Evolutionary conservation across 441 rosid species (phyloP), one percentile per base, ranked within the genome.

Genomic region (Erodium chrysanthum): DNA sequence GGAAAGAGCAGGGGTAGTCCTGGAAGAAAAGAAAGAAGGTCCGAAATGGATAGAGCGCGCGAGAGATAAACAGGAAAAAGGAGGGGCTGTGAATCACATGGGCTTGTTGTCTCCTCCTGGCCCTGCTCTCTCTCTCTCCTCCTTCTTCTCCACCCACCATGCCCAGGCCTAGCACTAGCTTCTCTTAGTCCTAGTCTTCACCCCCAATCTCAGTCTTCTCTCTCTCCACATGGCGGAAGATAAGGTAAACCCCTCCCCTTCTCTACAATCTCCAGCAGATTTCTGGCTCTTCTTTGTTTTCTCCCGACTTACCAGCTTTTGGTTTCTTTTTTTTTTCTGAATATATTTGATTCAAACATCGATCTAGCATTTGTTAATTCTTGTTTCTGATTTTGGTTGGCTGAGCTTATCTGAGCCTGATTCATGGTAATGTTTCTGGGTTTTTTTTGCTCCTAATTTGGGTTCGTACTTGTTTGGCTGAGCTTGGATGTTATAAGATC

Each of bases 1-100:
- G 7, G 7, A 48, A 48, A 48, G 1, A n/a, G 17, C 18, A 48
- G 56, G 56, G 56, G 56, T 20, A 48, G 15, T n/a, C 8, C 14
- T 1, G 20, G 56, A 48, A 48, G 18, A 48, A 48, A 48, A 48
- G 20, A 48, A 48, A 15, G 17, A 14, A 46, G 12, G 18, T 46
- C 54, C 18, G 54, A 46, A 44, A 44, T 33, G 40, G 46, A 40
- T 40, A 40, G 46, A 40, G 46, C 12, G 46, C 12, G 46, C 12
- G 40, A 33, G 40, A 33, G 40, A 7, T 12, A 40, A 40, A 40
- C 46, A 40, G 46, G 46, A 40, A 21, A 58, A 58, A 21, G 62
- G 29, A 8, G 62, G 62, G 22, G 62, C 62, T 58, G 62, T 58
- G 62, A 23, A 58, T 58, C 62, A 58, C 62, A 58, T 21, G 62